A percentile compares a stretch with the other conserved stretches of the same genome.
These are phyloP conservation scores for Cordyceps cicadae DNA, from an alignment of 2,329 filamentous ascomycete genomes.

Conservation along the genomic window DNA sequence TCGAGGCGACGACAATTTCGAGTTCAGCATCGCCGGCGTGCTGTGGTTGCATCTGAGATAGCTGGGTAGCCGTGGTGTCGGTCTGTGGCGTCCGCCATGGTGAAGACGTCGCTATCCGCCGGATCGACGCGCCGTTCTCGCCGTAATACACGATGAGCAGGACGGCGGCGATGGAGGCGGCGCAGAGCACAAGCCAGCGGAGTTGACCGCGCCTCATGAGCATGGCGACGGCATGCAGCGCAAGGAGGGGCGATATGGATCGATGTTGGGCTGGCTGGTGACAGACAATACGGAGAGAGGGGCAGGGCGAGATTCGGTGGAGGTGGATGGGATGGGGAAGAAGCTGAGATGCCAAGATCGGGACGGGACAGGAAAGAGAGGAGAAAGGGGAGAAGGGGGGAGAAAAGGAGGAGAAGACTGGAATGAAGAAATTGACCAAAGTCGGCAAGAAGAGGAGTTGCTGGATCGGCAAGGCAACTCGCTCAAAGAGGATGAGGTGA, in stretches of 20 bases:
- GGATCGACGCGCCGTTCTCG: not conserved
- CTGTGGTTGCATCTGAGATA: not conserved
- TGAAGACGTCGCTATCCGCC: not conserved
- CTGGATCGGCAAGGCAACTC: not conserved
- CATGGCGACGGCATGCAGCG: not conserved
- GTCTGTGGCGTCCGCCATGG: not conserved
- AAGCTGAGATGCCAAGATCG: not conserved
- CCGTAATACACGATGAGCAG: not conserved
- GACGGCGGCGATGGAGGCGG: not conserved
- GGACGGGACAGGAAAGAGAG: no score
- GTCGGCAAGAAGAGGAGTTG: not conserved
- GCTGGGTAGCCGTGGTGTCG: not conserved
- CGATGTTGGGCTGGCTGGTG: not conserved
- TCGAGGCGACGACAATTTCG: constrained; percentile 27
- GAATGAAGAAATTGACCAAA: not conserved
- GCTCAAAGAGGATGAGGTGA: not conserved
- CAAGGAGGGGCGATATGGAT: not conserved
- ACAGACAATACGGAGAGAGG: not conserved
- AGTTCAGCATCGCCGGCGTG: constrained; percentile 21
- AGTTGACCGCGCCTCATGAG: constrained; percentile 1
- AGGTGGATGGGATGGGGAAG: not conserved
- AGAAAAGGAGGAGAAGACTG: not conserved
- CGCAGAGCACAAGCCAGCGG: constrained; percentile 7
- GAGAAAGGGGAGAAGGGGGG: not conserved
- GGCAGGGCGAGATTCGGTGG: not conserved